Base-by-base conservation (phyloP, 345 rosid genomes). In the Citrus australasica region DNA sequence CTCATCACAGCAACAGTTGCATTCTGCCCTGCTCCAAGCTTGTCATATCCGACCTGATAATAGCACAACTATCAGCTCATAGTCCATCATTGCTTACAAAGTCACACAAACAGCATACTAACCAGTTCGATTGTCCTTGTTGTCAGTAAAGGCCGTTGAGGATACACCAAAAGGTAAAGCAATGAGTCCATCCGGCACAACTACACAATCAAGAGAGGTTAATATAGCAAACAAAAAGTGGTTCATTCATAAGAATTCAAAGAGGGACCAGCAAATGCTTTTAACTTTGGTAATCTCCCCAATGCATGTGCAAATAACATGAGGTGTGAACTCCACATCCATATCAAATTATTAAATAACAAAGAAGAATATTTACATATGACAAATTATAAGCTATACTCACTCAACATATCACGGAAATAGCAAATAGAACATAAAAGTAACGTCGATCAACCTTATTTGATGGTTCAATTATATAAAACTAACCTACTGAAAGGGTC, bases 11-110 rank as follows among this genome's bases (percentile, higher is more conserved):
- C 97, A 89, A 95, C 96, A 75, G 96, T 95, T 73, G 98, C 99
- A 89, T 95, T 95, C 83, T 95, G 97, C 82, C 99, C 99, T 76
- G 98, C 99, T 80, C 99, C 98, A 81, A 95, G 99, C 84, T 95
- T 93, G 85, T 95, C 99, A 72, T 90, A 95, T 79, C 97, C 96
- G 74, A 91, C 88, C 98, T 95, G 87, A 86, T 80, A 85, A 76
- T 9, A 71, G 78, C 33, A 76, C 21, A 79, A 72, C 74, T 73
- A 84, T 89, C 51, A 87, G 46, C 73, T 64, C 55, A 75, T 73
- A 40, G 24, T 27, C 78, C 71, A 65, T 16, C 30, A 81, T 24
- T 46, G 46, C 63, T n/a, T n/a, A 55, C 7, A 6, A 14, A 76
- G 6, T 48, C 30, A 14, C 33, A 7, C 59, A 61, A 24, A 59